Conservation (phyloP, 805 yeast genomes). For the Vanderwaltozyma tropicalis region DNA sequence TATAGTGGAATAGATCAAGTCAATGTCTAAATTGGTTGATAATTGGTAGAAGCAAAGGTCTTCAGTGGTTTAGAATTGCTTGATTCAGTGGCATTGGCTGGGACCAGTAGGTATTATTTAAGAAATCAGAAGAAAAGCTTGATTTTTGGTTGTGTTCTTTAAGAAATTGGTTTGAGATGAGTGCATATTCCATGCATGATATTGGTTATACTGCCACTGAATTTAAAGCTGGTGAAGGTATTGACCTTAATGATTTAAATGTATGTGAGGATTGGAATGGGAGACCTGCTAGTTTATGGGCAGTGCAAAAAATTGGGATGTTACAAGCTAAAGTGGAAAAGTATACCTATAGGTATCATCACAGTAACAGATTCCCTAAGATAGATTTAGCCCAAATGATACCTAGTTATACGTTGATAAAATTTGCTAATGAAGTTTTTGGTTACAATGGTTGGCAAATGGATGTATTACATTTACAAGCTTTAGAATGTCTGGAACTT, state of each 20-base stretch:
- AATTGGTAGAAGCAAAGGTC: no score
- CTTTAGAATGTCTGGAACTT: conserved; percentile 9
- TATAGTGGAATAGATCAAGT: no score
- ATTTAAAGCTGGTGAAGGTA: conserved; percentile 12
- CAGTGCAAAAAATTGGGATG: conserved; percentile 36
- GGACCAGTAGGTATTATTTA: no score
- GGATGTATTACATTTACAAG: conserved; percentile 27
- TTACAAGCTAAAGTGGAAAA: conserved; percentile 39
- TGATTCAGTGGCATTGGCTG: no score
- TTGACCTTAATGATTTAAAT: conserved; percentile 20
- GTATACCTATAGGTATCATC: conserved; percentile 20
- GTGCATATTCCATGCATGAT: conserved; percentile 4
- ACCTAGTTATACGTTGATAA: conserved; percentile 29
- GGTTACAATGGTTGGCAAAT: conserved; percentile 52
- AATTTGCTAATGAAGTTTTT: conserved; percentile 41
- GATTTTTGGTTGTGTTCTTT: no score
- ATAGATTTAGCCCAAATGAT: conserved; percentile 21
- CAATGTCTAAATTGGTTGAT: no score
- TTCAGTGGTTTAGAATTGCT: no score
- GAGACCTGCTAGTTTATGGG: conserved; percentile 38
- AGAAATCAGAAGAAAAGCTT: no score
- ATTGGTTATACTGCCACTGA: conserved; percentile 12
- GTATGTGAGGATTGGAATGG: conserved; percentile 26
- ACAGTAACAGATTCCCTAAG: conserved; percentile 19
- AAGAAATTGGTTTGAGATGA: conserved; percentile 1